Percentiles rank a stretch among this genome's conserved stretches.
These are phyloP conservation scores for Lactarius vividus DNA, from an alignment of 768 basidiomycete species.

Conservation along the genomic window DNA sequence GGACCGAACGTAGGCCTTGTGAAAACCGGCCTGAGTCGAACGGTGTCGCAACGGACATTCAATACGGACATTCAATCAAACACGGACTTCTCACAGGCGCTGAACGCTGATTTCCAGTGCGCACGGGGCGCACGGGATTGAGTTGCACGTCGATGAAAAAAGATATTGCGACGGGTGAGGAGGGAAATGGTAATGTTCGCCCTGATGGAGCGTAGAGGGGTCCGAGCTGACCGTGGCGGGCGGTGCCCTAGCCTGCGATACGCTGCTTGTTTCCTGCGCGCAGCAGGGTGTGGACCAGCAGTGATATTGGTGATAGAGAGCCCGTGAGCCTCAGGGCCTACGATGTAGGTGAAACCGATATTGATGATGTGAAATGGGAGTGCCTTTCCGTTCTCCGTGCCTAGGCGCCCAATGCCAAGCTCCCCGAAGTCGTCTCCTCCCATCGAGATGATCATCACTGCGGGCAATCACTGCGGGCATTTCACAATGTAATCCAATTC, in stretches of 20 bases:
- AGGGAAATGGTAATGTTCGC: constrained; percentile 34
- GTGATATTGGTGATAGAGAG: constrained; percentile 45
- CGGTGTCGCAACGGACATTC: constrained; percentile 47
- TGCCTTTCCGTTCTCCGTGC: neutral
- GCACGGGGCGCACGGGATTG: constrained; percentile 33
- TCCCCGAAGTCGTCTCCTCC: constrained; percentile 70
- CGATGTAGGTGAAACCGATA: constrained; percentile 38
- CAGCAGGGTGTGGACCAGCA: constrained; percentile 68
- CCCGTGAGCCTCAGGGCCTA: constrained; percentile 28
- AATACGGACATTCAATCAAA: too few species aligned
- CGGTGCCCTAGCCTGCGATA: constrained; percentile 78
- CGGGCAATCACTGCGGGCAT: too few species aligned
- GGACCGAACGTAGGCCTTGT: too few species aligned
- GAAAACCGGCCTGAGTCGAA: too few species aligned
- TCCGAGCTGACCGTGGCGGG: constrained; percentile 84
- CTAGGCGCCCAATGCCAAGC: too few species aligned
- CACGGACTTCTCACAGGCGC: constrained; percentile 37
- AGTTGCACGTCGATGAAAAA: constrained; percentile 24
- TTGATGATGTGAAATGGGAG: constrained; percentile 41
- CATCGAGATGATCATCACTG: too few species aligned
- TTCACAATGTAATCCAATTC: too few species aligned
- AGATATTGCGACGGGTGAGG: constrained; percentile 38
- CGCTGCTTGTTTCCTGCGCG: constrained; percentile 30
- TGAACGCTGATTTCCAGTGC: constrained; percentile 57
- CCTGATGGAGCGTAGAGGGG: constrained; percentile 28